Evolutionary conservation across 805 yeast species (phyloP), one percentile per base, ranked within the genome.

Genomic region (Starmera dryadoides): DNA sequence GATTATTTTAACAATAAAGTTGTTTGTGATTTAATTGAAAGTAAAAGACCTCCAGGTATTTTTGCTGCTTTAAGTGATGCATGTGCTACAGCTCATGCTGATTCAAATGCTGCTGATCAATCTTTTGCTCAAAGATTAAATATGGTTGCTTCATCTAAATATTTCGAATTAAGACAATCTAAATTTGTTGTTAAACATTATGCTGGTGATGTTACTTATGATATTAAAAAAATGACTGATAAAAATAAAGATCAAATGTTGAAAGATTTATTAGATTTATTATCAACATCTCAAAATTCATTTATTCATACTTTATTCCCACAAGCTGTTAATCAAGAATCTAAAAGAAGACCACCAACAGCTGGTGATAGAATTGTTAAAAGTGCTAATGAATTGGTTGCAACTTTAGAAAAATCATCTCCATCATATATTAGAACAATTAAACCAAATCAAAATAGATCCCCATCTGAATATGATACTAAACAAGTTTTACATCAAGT

Each of bases 151-250:
- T 62, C 74, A 18, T 89, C 88, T 60, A 82, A 86, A 19, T 94
- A 93, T 60, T 88, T 93, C 57, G 96, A 89, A 53, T 75, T 85
- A 52, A 79, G 98, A 56, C 80, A 85, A 46, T 75, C 81, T 26
- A 91, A 93, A 60, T 93, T 93, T 50, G 67, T 93, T 40, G 78
- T 93, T 55, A 89, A 86, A 64, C 99, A 93, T 64, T 93, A 93
- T 66, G 99, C 99, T 18, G 98, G 98, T 57, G 98, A 93, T 65
- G 99, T 93, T 35, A 84, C 88, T 11, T 93, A 93, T 57, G 96
- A 89, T 46, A 80, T 89, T 38, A 66, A 71, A 23, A 83, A 85
- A 6, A 88, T 93, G 86, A 93, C 98, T 3, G 98, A 93, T 61
- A 93, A 93, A 63, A 93, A 93, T 62, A 93, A 93, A 63, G 99